Evolutionary conservation across 2,329 filamentous ascomycete species (phyloP).

Genomic region (Rhexocercosporidium sp.): DNA sequence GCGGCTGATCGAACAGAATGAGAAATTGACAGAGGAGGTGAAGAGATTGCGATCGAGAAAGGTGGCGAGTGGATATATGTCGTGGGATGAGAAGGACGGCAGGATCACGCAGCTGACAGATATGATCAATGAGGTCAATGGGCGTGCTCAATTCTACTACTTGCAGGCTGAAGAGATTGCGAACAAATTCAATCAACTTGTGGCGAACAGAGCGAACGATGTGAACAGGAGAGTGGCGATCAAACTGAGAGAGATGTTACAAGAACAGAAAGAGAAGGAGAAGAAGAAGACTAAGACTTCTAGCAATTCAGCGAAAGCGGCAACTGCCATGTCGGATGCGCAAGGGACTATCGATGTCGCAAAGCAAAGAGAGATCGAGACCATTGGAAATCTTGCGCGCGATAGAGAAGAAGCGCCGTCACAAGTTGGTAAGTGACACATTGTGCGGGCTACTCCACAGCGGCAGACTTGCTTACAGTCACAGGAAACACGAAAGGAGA

Average conservation of each 20-base stretch:
- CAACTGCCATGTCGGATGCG: neutral
- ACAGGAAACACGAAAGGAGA: neutral
- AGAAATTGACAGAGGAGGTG: neutral
- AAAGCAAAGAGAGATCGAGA: neutral
- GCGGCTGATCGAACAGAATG: neutral
- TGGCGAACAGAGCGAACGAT: neutral
- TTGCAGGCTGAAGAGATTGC: neutral
- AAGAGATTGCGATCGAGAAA: neutral
- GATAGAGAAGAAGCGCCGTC: neutral
- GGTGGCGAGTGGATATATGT: neutral
- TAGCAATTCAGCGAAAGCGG: neutral
- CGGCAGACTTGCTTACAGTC: neutral
- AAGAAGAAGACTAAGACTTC: neutral
- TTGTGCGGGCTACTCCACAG: too few relatives aligned
- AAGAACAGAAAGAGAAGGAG: neutral
- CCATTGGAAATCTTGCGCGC: neutral
- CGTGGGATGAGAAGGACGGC: neutral
- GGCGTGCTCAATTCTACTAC: neutral
- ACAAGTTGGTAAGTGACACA: neutral
- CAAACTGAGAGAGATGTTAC: neutral
- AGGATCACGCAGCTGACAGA: neutral
- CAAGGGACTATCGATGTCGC: neutral
- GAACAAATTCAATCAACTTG: neutral
- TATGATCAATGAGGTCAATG: neutral
- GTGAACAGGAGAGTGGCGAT: neutral